Conservation (phyloP, 2,329 filamentous ascomycete species). For the Beauveria sp. region DNA sequence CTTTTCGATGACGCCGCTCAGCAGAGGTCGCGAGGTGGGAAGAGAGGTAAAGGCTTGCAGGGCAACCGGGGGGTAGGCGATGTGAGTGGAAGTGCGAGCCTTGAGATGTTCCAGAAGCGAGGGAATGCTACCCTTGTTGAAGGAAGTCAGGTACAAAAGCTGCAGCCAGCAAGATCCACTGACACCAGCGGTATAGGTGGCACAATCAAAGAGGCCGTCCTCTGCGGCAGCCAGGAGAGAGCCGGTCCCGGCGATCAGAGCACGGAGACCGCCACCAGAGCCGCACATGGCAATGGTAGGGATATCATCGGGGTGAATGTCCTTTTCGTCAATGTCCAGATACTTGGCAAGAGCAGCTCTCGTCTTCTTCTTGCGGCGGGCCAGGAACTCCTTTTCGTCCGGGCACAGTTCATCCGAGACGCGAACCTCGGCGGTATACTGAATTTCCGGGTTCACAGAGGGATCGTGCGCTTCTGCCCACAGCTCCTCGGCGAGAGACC, state of each 20-base stretch:
- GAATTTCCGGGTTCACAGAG: slow-evolving; percentile 76
- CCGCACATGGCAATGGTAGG: slow-evolving; percentile 91
- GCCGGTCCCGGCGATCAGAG: slow-evolving; percentile 82
- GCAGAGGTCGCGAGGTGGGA: slow-evolving; percentile 85
- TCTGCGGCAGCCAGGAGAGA: slow-evolving; percentile 79
- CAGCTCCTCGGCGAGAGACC: slow-evolving; percentile 84
- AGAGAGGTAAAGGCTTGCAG: slow-evolving; percentile 75
- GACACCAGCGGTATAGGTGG: slow-evolving; percentile 91
- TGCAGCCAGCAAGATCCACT: slow-evolving; percentile 97
- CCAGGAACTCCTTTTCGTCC: slow-evolving; percentile 71
- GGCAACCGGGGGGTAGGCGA: slow-evolving; percentile 83
- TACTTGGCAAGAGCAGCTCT: slow-evolving; percentile 73
- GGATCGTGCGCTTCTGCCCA: slow-evolving; percentile 88
- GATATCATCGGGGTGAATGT: slow-evolving; percentile 88
- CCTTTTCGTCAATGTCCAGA: slow-evolving; percentile 65
- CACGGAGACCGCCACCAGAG: slow-evolving; percentile 83
- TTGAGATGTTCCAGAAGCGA: slow-evolving; percentile 80
- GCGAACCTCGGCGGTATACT: slow-evolving; percentile 71
- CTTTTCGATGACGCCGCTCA: slow-evolving; percentile 87
- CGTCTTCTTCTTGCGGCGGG: slow-evolving; percentile 60
- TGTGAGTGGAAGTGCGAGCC: slow-evolving; percentile 74
- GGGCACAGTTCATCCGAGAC: slow-evolving; percentile 74
- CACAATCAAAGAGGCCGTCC: slow-evolving; percentile 84
- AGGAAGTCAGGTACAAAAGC: slow-evolving; percentile 67
- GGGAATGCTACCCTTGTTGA: slow-evolving; percentile 60